Conservation (phyloP, 2,329 filamentous ascomycete species). For the Aureobasidium melanogenum region DNA sequence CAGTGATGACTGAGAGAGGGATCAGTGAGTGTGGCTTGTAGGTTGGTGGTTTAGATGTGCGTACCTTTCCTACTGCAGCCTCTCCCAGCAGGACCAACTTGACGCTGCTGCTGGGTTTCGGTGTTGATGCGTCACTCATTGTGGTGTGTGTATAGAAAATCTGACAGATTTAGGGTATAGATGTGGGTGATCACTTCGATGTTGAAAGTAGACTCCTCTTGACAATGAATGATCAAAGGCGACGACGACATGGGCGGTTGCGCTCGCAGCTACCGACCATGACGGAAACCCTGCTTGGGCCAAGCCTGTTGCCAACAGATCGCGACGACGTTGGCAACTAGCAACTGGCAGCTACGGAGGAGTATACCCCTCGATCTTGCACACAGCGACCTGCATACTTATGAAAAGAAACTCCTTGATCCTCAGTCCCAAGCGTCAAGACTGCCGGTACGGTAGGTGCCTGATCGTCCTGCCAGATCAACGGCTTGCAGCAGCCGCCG, state of each 20-base stretch:
- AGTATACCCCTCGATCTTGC: neutral
- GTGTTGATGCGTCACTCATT: constrained; percentile 40
- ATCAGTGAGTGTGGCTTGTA: constrained; percentile 17
- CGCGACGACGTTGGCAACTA: neutral
- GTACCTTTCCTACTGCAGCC: constrained; percentile 95
- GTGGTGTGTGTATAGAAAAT: neutral
- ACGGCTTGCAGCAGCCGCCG: neutral
- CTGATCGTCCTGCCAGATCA: neutral
- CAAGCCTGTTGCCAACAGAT: neutral
- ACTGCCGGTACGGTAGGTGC: neutral
- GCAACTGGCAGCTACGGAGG: neutral
- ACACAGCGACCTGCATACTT: neutral
- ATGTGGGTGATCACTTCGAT: neutral
- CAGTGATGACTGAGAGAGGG: constrained; percentile 66
- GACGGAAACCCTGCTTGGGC: constrained; percentile 1
- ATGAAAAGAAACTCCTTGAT: neutral
- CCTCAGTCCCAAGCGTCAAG: neutral
- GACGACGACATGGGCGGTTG: neutral
- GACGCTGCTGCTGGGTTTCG: constrained; percentile 98
- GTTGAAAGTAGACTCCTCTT: neutral
- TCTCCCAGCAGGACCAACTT: constrained; percentile 97
- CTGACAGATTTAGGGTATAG: neutral
- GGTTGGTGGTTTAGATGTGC: neutral
- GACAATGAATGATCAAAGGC: neutral
- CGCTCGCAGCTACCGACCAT: neutral